These are phyloP conservation scores for Pseudogymnoascus sp. DNA, from an alignment of 2,329 filamentous ascomycete species.

Conservation along the genomic window DNA sequence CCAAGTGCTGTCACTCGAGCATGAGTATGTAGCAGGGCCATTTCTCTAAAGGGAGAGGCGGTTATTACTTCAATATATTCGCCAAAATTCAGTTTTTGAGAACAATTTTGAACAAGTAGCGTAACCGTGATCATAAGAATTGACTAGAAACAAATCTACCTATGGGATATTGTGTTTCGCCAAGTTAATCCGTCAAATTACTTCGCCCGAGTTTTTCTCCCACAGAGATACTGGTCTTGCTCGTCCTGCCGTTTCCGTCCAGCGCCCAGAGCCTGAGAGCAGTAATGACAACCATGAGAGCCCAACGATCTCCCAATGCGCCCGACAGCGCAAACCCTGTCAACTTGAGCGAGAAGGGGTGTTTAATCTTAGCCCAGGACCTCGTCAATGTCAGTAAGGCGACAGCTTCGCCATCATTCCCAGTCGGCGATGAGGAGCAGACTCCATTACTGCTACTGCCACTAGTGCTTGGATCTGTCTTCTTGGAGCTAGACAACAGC, in stretches of 20 bases:
- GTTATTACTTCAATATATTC: background rate
- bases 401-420: slow-evolving; percentile 4
- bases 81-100: background rate
- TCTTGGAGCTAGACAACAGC: background rate
- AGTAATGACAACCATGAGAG: slow-evolving; percentile 14
- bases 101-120: too few species aligned
- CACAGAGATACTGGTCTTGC: background rate
- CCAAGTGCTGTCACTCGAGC: background rate
- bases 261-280: slow-evolving; percentile 13
- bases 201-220: too few species aligned
- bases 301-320: slow-evolving; percentile 12
- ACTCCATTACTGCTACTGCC: background rate
- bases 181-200: too few species aligned
- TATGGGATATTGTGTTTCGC: too few species aligned
- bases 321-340: slow-evolving; percentile 3
- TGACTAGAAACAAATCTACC: too few species aligned
- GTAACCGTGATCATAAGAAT: too few species aligned
- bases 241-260: background rate
- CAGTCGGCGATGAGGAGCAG: background rate
- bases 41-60: background rate
- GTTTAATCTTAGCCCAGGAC: slow-evolving; percentile 13
- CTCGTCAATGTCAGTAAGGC: slow-evolving; percentile 15
- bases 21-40: background rate
- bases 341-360: slow-evolving; percentile 12
- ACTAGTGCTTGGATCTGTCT: background rate